phyloP scores from a whole-genome alignment of 345 rosid species.

The Eucalyptus marginata region DNA sequence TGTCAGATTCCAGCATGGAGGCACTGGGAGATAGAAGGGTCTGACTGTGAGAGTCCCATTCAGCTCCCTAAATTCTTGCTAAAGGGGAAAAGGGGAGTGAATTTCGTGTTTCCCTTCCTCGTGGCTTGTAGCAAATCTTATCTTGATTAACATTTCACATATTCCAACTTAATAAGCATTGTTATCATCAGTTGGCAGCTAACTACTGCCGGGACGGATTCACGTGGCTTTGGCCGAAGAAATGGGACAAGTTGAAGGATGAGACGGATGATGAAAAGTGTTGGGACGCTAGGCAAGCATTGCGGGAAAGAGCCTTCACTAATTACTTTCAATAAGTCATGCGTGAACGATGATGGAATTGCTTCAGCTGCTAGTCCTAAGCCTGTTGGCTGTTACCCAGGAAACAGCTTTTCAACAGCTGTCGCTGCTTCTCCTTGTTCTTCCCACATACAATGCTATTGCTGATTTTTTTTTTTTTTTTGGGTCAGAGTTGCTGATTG shows the following conservation, averaged over 20 bases:
- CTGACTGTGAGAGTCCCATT: neutral
- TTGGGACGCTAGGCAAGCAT: slow-evolving; percentile 34
- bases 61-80: neutral
- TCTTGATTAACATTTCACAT: neutral
- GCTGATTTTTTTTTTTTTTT: too few species aligned
- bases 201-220: slow-evolving; percentile 17
- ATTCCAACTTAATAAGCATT: neutral
- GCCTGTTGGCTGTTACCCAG: slow-evolving; percentile 59
- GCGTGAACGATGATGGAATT: slow-evolving; percentile 26
- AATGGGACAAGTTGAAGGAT: slow-evolving; percentile 24
- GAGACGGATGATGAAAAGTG: slow-evolving; percentile 8
- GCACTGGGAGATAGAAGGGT: neutral
- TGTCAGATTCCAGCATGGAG: neutral
- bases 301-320: slow-evolving; percentile 57
- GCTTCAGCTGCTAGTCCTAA: slow-evolving; percentile 18
- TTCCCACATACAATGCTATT: slow-evolving; percentile 27
- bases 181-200: neutral
- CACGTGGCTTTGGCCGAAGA: slow-evolving; percentile 71
- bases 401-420: slow-evolving; percentile 92
- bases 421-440: slow-evolving; percentile 79
- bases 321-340: slow-evolving; percentile 54
- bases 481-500: neutral
- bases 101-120: neutral
- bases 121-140: neutral
- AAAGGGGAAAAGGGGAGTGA: neutral